A percentile compares a stretch with the other conserved stretches of the same genome.
Conservation (phyloP, 1,139 yeast genomes). For the Protomyces inundatus region DNA sequence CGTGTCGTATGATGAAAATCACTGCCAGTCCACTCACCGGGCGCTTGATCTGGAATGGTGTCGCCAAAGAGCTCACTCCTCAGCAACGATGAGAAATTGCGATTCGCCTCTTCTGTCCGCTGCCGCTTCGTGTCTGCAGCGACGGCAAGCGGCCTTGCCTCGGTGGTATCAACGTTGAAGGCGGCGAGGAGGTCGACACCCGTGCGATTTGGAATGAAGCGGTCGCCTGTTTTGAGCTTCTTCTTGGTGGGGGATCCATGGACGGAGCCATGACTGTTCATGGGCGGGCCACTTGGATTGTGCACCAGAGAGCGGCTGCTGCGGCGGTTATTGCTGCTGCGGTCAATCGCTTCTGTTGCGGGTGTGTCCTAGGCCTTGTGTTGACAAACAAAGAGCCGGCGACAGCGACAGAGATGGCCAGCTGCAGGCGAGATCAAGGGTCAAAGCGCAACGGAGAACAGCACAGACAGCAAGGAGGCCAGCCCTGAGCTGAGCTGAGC, state of each 20-base stretch:
- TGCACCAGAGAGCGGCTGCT: neutral
- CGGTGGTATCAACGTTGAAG: conserved; percentile 44
- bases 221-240: conserved; percentile 51
- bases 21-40: neutral
- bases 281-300: neutral
- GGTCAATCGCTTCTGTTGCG: neutral
- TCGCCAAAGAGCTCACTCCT: conserved; percentile 84
- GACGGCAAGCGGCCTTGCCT: conserved; percentile 36
- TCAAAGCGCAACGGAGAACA: too few relatives aligned
- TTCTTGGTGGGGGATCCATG: conserved; percentile 20
- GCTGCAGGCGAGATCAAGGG: too few relatives aligned
- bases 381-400: neutral
- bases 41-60: conserved; percentile 4
- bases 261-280: neutral
- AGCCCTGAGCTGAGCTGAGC: too few relatives aligned
- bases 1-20: conserved; percentile 4
- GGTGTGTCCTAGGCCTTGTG: neutral
- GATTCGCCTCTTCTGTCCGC: conserved; percentile 70
- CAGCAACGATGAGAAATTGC: conserved; percentile 77
- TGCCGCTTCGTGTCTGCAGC: conserved; percentile 48
- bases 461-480: too few relatives aligned
- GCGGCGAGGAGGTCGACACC: conserved; percentile 90
- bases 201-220: conserved; percentile 79
- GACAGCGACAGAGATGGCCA: too few relatives aligned
- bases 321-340: neutral